Percentiles rank a stretch among this genome's conserved stretches.
Evolutionary conservation across 345 rosid species (phyloP).

Genomic region (Populus euphratica): DNA sequence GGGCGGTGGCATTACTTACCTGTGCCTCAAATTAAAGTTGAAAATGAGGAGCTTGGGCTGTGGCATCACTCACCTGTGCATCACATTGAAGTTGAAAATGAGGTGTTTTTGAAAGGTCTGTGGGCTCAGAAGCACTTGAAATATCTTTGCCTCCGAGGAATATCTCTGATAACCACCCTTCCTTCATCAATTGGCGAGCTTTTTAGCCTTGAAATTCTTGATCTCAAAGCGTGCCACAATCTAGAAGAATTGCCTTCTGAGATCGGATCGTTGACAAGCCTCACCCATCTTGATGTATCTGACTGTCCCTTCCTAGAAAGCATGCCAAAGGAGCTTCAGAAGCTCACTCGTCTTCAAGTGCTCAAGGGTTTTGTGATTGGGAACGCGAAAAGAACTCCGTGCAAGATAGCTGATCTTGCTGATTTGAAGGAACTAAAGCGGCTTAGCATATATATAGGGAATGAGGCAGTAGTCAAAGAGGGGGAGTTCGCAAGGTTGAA

Average conservation of each 20-base stretch:
- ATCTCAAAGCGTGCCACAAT: slow-evolving; percentile 39
- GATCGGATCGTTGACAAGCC: slow-evolving; percentile 17
- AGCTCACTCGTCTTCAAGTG: slow-evolving; percentile 26
- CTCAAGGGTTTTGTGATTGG: slow-evolving; percentile 37
- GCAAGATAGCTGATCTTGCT: slow-evolving; percentile 8
- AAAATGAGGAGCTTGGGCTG: too few relatives aligned
- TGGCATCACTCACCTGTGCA: slow-evolving; percentile 25
- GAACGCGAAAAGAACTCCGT: background rate
- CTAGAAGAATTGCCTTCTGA: slow-evolving; percentile 34
- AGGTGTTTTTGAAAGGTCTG: slow-evolving; percentile 25
- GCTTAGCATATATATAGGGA: slow-evolving; percentile 6
- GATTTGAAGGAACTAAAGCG: slow-evolving; percentile 13
- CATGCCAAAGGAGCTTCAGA: slow-evolving; percentile 28
- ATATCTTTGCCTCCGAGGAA: slow-evolving; percentile 41
- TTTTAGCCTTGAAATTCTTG: slow-evolving; percentile 27
- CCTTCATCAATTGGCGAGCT: slow-evolving; percentile 21
- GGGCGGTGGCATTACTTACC: too few relatives aligned
- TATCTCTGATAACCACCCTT: slow-evolving; percentile 33
- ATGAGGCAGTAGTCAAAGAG: background rate
- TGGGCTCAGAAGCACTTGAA: slow-evolving; percentile 19
- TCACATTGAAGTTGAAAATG: slow-evolving; percentile 39
- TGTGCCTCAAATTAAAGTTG: too few relatives aligned
- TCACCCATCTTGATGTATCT: slow-evolving; percentile 33
- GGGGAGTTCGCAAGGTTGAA: background rate
- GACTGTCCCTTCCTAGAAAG: slow-evolving; percentile 38